Conservation (phyloP, 208 protist genomes). For the Wallacemonas collosoma region DNA sequence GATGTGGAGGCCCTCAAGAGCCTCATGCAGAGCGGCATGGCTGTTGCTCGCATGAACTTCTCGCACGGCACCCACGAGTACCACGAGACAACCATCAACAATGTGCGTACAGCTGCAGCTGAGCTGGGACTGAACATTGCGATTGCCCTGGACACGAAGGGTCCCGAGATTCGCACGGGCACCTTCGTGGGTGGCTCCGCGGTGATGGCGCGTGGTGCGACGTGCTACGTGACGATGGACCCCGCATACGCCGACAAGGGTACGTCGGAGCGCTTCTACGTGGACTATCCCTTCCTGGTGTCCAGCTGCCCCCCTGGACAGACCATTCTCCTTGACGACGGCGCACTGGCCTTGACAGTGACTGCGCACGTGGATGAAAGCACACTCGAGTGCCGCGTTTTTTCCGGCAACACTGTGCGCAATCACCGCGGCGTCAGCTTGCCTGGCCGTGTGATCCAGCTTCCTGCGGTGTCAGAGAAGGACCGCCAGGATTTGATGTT, state of each 20-base stretch:
- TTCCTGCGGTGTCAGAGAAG: conserved; percentile 92
- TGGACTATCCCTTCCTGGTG: conserved; percentile 91
- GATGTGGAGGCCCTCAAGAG: conserved; percentile 91
- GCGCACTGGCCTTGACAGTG: conserved; percentile 93
- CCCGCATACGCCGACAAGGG: conserved; percentile 77
- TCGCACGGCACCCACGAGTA: conserved; percentile 97
- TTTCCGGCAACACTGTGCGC: conserved; percentile 78
- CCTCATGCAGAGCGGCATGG: conserved; percentile 96
- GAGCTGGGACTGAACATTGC: conserved; percentile 89
- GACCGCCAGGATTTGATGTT: conserved; percentile 94
- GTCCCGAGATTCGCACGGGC: conserved; percentile 97
- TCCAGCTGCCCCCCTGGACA: conserved; percentile 77
- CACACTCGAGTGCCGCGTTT: conserved; percentile 75
- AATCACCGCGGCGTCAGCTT: conserved; percentile 89
- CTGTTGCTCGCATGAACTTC: conserved; percentile 97
- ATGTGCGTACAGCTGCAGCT: conserved; percentile 90
- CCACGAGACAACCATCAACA: conserved; percentile 94
- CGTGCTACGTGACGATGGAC: conserved; percentile 92
- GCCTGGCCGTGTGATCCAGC: conserved; percentile 81
- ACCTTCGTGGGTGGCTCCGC: conserved; percentile 78
- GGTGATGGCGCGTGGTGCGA: conserved; percentile 63
- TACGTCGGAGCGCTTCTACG: conserved; percentile 83
- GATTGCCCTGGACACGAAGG: conserved; percentile 97
- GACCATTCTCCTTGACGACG: conserved; percentile 97
- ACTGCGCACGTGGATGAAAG: conserved; percentile 64